A percentile compares a stretch with the other conserved stretches of the same genome.
These are phyloP conservation scores for Trichoderma sp. DNA, from an alignment of 2,329 filamentous ascomycete species.

Conservation along the genomic window DNA sequence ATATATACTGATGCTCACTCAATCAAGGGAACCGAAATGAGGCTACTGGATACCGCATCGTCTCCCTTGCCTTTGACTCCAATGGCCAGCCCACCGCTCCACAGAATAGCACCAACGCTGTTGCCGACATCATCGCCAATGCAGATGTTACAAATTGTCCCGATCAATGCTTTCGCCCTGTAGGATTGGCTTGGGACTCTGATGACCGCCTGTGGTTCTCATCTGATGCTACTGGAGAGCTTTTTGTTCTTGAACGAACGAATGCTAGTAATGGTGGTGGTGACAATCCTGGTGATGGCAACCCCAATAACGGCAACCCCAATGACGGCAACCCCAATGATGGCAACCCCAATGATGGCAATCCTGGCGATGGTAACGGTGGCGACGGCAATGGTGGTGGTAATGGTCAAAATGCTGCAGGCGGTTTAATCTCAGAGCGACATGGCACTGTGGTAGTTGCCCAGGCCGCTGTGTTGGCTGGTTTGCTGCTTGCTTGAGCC, in stretches of 20 bases:
- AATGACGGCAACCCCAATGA: neutral
- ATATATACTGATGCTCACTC: neutral
- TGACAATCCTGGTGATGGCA: neutral
- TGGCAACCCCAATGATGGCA: neutral
- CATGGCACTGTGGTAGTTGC: slow-evolving; percentile 28
- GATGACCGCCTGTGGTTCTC: slow-evolving; percentile 59
- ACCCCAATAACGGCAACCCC: slow-evolving; percentile 10
- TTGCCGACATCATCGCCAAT: slow-evolving; percentile 56
- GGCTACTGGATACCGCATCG: slow-evolving; percentile 48
- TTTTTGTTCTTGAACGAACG: slow-evolving; percentile 52
- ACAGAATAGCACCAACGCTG: slow-evolving; percentile 45
- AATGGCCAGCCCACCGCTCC: slow-evolving; percentile 42
- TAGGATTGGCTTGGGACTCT: slow-evolving; percentile 53
- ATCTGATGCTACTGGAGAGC: slow-evolving; percentile 63
- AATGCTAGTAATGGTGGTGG: neutral
- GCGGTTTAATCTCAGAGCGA: slow-evolving; percentile 25
- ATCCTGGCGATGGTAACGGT: slow-evolving; percentile 9
- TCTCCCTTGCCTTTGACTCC: slow-evolving; percentile 39
- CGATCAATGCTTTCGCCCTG: slow-evolving; percentile 59
- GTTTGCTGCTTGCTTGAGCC: slow-evolving; percentile 30
- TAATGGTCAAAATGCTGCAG: slow-evolving; percentile 15
- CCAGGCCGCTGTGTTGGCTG: slow-evolving; percentile 30
- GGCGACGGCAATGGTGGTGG: neutral
- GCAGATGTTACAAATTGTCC: slow-evolving; percentile 53
- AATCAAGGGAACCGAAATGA: slow-evolving; percentile 41